Percentiles rank a stretch among this genome's conserved stretches.
These are phyloP conservation scores for Trypanosoma vivax DNA, from an alignment of 208 protist genomes.

Conservation along the genomic window DNA sequence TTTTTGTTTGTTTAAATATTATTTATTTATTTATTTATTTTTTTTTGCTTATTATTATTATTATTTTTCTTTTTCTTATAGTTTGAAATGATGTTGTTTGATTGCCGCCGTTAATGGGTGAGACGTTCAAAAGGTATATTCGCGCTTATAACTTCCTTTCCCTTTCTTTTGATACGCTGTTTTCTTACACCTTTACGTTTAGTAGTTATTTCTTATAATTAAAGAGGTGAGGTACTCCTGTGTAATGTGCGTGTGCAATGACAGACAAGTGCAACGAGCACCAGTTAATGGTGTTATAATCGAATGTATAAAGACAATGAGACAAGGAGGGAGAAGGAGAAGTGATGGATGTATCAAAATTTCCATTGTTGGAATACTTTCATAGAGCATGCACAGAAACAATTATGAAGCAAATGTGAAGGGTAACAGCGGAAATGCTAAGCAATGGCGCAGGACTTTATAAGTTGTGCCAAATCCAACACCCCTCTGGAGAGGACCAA, in stretches of 20 bases:
- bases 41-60: background rate
- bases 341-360: background rate
- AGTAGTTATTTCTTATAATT: conserved; percentile 19
- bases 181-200: conserved; percentile 2
- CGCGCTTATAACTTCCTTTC: background rate
- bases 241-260: too few species aligned
- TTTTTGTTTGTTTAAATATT: conserved; percentile 1
- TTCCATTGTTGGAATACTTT: too few species aligned
- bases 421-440: too few species aligned
- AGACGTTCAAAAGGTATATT: background rate
- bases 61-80: background rate
- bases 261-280: too few species aligned
- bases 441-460: too few species aligned
- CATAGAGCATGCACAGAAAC: too few species aligned
- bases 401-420: too few species aligned
- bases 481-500: too few species aligned
- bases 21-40: conserved; percentile 5
- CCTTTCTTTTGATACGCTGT: background rate
- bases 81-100: background rate
- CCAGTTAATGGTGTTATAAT: too few species aligned
- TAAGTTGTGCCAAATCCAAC: too few species aligned
- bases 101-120: background rate
- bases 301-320: too few species aligned
- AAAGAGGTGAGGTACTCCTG: background rate
- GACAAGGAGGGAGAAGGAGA: background rate